A percentile compares a stretch with the other conserved stretches of the same genome.
Evolutionary conservation across 805 yeast species (phyloP).

Genomic region (Yarrowia osloensis): DNA sequence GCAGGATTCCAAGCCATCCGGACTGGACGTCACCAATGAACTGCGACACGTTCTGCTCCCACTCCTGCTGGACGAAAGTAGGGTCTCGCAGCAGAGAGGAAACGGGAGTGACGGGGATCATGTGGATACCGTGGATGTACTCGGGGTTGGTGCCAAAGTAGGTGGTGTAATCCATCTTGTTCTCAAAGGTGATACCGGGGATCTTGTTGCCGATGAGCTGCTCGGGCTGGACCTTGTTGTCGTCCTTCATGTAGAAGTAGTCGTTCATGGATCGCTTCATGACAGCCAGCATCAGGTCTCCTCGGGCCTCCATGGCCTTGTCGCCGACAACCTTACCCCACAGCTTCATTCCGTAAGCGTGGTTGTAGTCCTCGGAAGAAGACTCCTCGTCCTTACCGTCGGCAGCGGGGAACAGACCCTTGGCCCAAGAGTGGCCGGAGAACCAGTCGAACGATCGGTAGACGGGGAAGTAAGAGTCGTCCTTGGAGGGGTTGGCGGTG

Average conservation of each 20-base stretch:
- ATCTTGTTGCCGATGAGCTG: conserved; percentile 63
- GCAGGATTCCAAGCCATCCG: conserved; percentile 67
- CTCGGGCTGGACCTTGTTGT: conserved; percentile 56
- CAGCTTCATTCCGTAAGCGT: conserved; percentile 68
- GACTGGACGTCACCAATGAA: conserved; percentile 51
- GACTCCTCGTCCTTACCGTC: conserved; percentile 78
- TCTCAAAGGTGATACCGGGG: conserved; percentile 76
- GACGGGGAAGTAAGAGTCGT: conserved; percentile 62
- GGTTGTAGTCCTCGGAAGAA: conserved; percentile 71
- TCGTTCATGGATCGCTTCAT: conserved; percentile 55
- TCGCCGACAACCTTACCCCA: conserved; percentile 70
- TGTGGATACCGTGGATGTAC: conserved; percentile 78
- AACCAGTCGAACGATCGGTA: conserved; percentile 71
- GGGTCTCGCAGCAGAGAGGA: conserved; percentile 57
- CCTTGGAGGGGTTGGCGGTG: conserved; percentile 61
- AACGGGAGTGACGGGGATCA: conserved; percentile 71
- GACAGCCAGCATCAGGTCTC: conserved; percentile 61
- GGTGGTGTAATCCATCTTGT: conserved; percentile 72
- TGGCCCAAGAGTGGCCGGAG: conserved; percentile 79
- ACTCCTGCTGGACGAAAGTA: conserved; percentile 55
- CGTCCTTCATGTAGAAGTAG: conserved; percentile 55
- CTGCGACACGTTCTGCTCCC: conserved; percentile 54
- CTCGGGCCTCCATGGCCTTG: conserved; percentile 55
- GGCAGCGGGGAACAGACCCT: conserved; percentile 61
- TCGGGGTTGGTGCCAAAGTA: conserved; percentile 66